Evolutionary conservation across 2,329 filamentous ascomycete species (phyloP).

Genomic region (Aureobasidium mangrovei): DNA sequence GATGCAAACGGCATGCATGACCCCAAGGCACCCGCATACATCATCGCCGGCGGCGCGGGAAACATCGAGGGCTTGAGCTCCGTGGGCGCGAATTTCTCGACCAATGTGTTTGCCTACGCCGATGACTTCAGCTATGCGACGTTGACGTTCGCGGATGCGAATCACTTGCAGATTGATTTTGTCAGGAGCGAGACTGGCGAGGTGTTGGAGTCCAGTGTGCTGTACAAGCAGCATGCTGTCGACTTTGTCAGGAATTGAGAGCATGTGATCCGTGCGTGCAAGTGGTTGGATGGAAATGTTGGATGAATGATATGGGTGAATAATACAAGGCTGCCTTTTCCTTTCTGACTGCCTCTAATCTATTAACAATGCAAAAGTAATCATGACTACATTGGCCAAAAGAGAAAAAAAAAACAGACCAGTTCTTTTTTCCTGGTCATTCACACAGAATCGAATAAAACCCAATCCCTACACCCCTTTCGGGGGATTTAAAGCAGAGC

Average conservation of each 20-base stretch:
- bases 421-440: too few species aligned
- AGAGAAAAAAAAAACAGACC: too few species aligned
- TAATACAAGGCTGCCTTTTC: too few species aligned
- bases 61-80: conserved; percentile 46
- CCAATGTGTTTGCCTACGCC: conserved; percentile 43
- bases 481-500: background rate
- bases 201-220: conserved; percentile 18
- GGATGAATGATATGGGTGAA: background rate
- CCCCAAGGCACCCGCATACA: conserved; percentile 49
- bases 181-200: conserved; percentile 37
- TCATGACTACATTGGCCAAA: too few species aligned
- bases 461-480: background rate
- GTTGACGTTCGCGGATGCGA: conserved; percentile 38
- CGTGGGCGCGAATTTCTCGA: conserved; percentile 35
- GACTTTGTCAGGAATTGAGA: conserved; percentile 18
- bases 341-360: too few species aligned
- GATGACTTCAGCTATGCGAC: conserved; percentile 47
- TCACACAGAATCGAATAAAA: too few species aligned
- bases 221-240: conserved; percentile 19
- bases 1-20: conserved; percentile 38
- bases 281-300: background rate
- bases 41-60: conserved; percentile 47
- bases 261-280: background rate
- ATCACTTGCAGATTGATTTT: conserved; percentile 44
- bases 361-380: too few species aligned